phyloP scores from a whole-genome alignment of 805 yeast species.

The Lipomyces lipofer region DNA sequence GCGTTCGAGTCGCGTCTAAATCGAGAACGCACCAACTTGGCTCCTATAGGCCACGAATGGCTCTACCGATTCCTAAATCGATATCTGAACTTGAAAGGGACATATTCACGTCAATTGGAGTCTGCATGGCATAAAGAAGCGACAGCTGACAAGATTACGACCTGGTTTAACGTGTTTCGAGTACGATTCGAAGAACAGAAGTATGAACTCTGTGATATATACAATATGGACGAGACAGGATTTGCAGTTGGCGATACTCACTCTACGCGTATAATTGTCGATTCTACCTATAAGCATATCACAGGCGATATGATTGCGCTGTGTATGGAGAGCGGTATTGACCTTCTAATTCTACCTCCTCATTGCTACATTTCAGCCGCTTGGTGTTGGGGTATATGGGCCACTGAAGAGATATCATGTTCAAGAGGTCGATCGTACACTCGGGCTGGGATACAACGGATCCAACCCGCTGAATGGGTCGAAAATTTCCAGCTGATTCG shows the following conservation, averaged over 20 bases:
- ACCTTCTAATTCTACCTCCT: not conserved
- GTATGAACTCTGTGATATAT: too few species aligned
- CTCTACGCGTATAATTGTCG: conserved; percentile 1
- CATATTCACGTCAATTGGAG: not conserved
- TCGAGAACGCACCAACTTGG: not conserved
- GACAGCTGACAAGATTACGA: not conserved
- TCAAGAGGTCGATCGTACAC: too few species aligned
- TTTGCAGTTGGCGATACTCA: conserved; percentile 1
- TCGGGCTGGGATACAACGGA: too few species aligned
- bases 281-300: not conserved
- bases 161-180: not conserved
- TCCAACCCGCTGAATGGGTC: too few species aligned
- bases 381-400: too few species aligned
- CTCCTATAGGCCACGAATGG: not conserved
- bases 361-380: too few species aligned
- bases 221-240: not conserved
- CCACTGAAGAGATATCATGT: too few species aligned
- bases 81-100: not conserved
- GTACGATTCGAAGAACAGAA: too few species aligned
- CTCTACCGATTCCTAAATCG: not conserved
- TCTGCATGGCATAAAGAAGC: not conserved
- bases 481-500: not conserved
- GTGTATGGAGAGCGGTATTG: not conserved
- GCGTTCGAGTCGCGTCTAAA: not conserved
- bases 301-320: conserved; percentile 1